Conservation (phyloP, 129 eudicot genomes). For the Centrapalus pauciflorus region DNA sequence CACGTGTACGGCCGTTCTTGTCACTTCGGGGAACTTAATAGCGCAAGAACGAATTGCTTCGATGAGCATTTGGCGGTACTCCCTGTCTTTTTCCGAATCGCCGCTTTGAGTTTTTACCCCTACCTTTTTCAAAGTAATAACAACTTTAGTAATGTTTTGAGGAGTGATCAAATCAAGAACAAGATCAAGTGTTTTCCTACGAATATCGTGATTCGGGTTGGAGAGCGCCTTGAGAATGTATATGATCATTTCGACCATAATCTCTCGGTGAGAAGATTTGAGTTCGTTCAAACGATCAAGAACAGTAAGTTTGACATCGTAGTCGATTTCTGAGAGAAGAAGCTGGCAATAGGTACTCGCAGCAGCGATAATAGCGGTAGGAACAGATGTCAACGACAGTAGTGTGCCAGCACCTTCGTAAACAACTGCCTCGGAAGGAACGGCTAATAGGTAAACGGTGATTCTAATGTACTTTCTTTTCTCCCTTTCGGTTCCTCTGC, state of each 20-base stretch:
- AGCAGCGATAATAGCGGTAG: constrained; percentile 73
- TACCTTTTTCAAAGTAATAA: constrained; percentile 79
- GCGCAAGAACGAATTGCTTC: constrained; percentile 85
- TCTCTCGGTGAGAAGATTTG: constrained; percentile 57
- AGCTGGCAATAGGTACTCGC: constrained; percentile 79
- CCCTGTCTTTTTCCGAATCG: constrained; percentile 77
- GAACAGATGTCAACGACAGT: constrained; percentile 73
- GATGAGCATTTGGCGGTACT: constrained; percentile 83
- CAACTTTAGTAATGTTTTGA: constrained; percentile 67
- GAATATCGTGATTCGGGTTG: constrained; percentile 74
- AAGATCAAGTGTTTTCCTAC: constrained; percentile 68
- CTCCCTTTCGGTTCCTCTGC: constrained; percentile 58
- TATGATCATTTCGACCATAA: constrained; percentile 79
- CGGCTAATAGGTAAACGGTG: constrained; percentile 52
- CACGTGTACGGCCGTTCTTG: constrained; percentile 84
- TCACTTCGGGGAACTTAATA: constrained; percentile 87
- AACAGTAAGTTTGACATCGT: constrained; percentile 73
- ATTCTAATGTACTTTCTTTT: constrained; percentile 69
- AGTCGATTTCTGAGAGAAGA: constrained; percentile 69
- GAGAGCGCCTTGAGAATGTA: constrained; percentile 78
- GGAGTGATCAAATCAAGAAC: constrained; percentile 71
- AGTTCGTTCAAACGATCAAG: constrained; percentile 72
- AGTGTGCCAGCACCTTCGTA: constrained; percentile 82
- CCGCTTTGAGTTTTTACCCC: constrained; percentile 90
- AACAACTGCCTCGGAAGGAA: constrained; percentile 70